Base-by-base conservation (phyloP, 2,329 filamentous ascomycete genomes). In the Knufia fluminis region DNA sequence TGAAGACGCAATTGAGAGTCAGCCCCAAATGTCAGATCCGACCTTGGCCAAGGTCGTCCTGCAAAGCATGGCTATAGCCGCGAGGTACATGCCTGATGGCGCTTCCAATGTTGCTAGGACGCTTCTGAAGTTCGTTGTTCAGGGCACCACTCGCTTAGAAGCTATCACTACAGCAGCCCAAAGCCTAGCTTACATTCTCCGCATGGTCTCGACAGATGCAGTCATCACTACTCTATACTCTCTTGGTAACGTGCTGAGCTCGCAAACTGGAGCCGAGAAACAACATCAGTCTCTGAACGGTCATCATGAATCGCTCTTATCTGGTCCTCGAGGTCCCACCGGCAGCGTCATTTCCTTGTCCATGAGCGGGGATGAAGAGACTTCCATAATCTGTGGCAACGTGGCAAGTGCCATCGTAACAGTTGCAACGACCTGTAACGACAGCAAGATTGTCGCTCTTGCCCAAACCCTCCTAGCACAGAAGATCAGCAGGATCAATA, bases 381-480 rank as follows among this genome's bases (percentile, higher is more conserved):
- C 80, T 1, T 80, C 82, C 3, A 71, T 80, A 24, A 82, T 89
- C 0, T 89, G 94, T 62, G 80, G 82, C 31, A 94, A 91, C 54
- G 85, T 97, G n/a, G 82, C 97, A n/a, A 83, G 94, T 62, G 88
- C 91, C 0, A 91, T 98, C 53, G 91, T 94, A 50, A 83, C 82
- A n/a, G 87, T 98, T 63, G 88, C 92, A 1, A 79, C 77, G 19
- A 82, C 79, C 50, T 89, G 83, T 62, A 78, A 84, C 42, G 90
- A 98, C 60, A 82, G 88, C 52, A 95, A 96, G 68, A 94, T 98
- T 48, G 92, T 85, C 4, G 90, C 90, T 3, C 73, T 98, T 46
- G 91, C 90, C 2, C 85, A 96, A 59, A 94, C 89, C 1, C 96
- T 98, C 82, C 79, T 99, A 20, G 70, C 95, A n/a, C 92, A 98